These are phyloP conservation scores for Cercospora berteroae DNA, from an alignment of 2,329 filamentous ascomycete species.

Conservation along the genomic window DNA sequence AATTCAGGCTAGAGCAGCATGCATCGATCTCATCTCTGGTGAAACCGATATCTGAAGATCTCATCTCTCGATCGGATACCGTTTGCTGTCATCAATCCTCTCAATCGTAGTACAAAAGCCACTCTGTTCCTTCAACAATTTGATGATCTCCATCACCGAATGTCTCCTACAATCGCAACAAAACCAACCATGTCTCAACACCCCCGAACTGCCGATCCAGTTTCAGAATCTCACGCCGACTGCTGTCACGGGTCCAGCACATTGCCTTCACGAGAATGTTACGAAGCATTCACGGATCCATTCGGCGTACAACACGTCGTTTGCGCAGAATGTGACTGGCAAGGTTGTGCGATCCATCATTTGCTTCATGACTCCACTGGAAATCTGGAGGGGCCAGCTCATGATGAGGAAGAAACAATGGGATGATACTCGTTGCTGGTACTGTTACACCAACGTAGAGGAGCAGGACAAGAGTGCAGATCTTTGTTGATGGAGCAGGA, in stretches of 20 bases:
- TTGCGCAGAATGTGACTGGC: neutral
- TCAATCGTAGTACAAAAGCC: neutral
- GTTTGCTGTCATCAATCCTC: neutral
- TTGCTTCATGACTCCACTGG: neutral
- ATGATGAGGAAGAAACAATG: neutral
- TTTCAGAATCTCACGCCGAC: neutral
- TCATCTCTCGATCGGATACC: neutral
- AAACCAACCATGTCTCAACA: neutral
- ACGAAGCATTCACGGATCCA: neutral
- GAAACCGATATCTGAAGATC: neutral
- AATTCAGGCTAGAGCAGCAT: neutral
- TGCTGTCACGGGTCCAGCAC: neutral
- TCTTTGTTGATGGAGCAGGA: no score
- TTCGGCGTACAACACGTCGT: neutral
- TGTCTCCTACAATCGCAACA: neutral
- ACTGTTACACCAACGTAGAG: no score
- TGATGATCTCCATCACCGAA: neutral
- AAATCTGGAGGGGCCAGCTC: neutral
- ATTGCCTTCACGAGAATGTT: neutral
- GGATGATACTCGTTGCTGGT: no score
- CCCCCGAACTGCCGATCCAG: neutral
- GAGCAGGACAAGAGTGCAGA: no score
- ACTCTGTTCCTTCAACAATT: neutral
- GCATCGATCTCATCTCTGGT: neutral
- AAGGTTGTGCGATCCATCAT: neutral